Evolutionary conservation across 306 rosid genomes (phyloP), one percentile per base, ranked within the genome.

Genomic region (Acmispon strigosus): DNA sequence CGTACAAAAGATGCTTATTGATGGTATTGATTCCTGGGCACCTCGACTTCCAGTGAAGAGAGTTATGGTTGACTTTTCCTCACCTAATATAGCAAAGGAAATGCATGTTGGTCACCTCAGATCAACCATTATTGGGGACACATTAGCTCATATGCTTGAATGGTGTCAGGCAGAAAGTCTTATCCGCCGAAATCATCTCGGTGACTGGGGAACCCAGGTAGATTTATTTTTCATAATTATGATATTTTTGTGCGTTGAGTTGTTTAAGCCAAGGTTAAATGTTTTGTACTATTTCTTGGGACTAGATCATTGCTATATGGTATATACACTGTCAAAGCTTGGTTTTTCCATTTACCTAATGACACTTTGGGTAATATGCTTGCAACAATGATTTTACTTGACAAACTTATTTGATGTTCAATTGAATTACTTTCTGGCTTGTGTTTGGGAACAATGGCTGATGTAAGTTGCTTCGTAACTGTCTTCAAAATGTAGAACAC

Each of bases 191-290:
- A 94, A 94, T 74, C 99, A 91, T 87, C 90, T 94, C 77, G 97
- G 99, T 54, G 99, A 94, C 61, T 94, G 99, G 97, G 99, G 99
- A 63, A 94, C 99, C 0, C 99, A 94, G 99, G 99, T 91, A 80
- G 56, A 45, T 29, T 62, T 73, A 14, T 27, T 15, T 37, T 76
- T 6, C 12, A 11, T 27, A n/a, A 8, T 20, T 24, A 5, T 69
- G 37, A 20, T 54, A 66, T 27, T 60, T 62, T 69, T 61, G 24
- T 80, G 60, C 24, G 27, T 41, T 55, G 17, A 27, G 44, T 55
- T 60, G 58, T 54, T 65, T 36, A 48, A 37, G 43, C 42, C 12
- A 22, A 49, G 53, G 48, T n/a, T 48, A 55, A 34, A 42, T 47
- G 37, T 44, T 61, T 49, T 60, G 12, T 18, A 55, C 65, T 20